These are phyloP conservation scores for Boletus vermiculosoides DNA, from an alignment of 768 basidiomycete genomes.

Conservation along the genomic window DNA sequence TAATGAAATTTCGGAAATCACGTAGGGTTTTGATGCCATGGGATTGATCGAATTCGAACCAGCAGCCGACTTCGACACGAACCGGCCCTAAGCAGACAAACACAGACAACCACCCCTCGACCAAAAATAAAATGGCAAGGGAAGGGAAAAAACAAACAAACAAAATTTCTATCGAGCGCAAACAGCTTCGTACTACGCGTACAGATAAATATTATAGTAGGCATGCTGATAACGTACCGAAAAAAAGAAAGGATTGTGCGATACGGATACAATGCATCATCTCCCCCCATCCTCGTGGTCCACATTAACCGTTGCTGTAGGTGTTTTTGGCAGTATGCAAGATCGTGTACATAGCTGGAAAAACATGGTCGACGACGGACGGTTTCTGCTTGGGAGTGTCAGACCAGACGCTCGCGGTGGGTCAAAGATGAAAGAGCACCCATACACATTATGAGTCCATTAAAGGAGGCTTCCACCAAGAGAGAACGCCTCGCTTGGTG, in stretches of 20 bases:
- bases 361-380: slow-evolving; percentile 6
- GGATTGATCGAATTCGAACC: too few relatives aligned
- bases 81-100: too few relatives aligned
- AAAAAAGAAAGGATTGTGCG: slow-evolving; percentile 14
- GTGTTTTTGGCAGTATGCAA: slow-evolving; percentile 33
- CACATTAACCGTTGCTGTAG: slow-evolving; percentile 28
- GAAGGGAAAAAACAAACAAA: too few relatives aligned
- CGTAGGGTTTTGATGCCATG: too few relatives aligned
- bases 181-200: slow-evolving; percentile 12
- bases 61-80: too few relatives aligned
- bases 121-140: too few relatives aligned
- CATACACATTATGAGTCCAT: slow-evolving; percentile 30
- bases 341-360: slow-evolving; percentile 22
- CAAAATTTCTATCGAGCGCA: neutral
- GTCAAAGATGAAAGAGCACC: neutral
- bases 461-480: slow-evolving; percentile 51
- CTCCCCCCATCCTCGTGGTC: slow-evolving; percentile 16
- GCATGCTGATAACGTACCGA: slow-evolving; percentile 24
- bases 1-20: too few relatives aligned
- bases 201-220: slow-evolving; percentile 30
- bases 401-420: slow-evolving; percentile 19
- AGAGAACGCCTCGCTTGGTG: slow-evolving; percentile 51
- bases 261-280: slow-evolving; percentile 35
- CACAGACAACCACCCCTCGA: too few relatives aligned
- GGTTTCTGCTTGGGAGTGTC: slow-evolving; percentile 1